Base-by-base conservation (phyloP, 2,329 filamentous ascomycete species). In the Gliomastix tumulicola region DNA sequence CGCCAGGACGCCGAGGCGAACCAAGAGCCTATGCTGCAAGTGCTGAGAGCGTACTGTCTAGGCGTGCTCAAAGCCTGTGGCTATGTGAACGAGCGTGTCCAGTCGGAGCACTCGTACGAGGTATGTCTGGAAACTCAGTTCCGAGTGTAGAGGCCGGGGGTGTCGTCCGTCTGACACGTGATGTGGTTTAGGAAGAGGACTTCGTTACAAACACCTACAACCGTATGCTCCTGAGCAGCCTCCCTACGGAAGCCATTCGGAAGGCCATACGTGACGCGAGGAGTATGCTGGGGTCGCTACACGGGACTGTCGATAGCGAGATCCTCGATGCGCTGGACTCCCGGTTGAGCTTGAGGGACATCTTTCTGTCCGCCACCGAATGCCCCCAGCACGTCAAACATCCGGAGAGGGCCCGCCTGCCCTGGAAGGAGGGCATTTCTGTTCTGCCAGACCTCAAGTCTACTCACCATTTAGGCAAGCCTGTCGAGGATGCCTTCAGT, bases 151-250 rank as follows among this genome's bases (percentile, higher is more conserved):
- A n/a, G n/a, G n/a, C n/a, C n/a, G n/a, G n/a, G n/a, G n/a, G n/a
- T n/a, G 7, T 25, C 28, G 13, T 12, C 9, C 10, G 16, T 37
- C 13, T 15, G 9, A 15, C 18, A 10, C 9, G 5, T 6, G 17
- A 19, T 28, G n/a, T n/a, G n/a, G n/a, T 21, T 13, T 32, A 90
- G 82, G 92, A 98, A 62, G 92, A 98, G 60, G 92, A 98, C 53
- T 96, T 98, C 54, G 87, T 94, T 16, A 89, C 88, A 7, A 88
- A 94, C 56, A 84, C 89, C 0, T 97, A 92, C 55, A 84, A 88
- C 47, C 77, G 89, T 25, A 79, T 77, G 11, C 66, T 98, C 1
- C 69, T 97, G 7, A 76, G 79, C 19, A 63, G 71, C 12, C 69
- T 90, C 39, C 65, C 75, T 13, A 59, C 69, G 3, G 62, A 68